Conservation (phyloP, 805 yeast species). For the Myxozyma neotropica region DNA sequence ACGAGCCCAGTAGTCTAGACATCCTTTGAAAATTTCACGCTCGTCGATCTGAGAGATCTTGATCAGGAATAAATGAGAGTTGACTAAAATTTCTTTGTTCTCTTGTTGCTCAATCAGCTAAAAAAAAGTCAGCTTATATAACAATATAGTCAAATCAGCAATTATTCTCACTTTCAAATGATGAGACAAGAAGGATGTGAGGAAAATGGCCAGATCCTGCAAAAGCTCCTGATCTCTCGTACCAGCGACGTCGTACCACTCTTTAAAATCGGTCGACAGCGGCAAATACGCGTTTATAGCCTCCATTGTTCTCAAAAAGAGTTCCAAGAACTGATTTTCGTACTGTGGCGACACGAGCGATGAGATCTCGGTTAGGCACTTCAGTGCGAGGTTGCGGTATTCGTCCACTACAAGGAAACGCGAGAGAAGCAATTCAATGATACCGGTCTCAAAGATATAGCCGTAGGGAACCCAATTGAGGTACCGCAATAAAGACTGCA, state of each 20-base stretch:
- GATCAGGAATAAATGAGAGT: constrained; percentile 78
- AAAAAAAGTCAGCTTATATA: not conserved
- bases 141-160: constrained; percentile 10
- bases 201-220: constrained; percentile 91
- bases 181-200: constrained; percentile 77
- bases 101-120: constrained; percentile 49
- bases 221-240: constrained; percentile 89
- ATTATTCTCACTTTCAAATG: constrained; percentile 56
- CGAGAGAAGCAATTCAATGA: constrained; percentile 68
- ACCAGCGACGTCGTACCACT: constrained; percentile 71
- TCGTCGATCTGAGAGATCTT: constrained; percentile 89
- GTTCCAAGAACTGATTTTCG: constrained; percentile 60
- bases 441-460: constrained; percentile 84
- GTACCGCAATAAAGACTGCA: constrained; percentile 79
- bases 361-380: constrained; percentile 91
- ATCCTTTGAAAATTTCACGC: constrained; percentile 92
- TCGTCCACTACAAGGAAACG: constrained; percentile 78
- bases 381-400: constrained; percentile 80
- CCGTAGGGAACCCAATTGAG: constrained; percentile 93
- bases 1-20: constrained; percentile 91
- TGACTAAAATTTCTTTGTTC: constrained; percentile 60
- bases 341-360: constrained; percentile 56
- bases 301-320: constrained; percentile 74
- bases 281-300: constrained; percentile 72
- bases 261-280: constrained; percentile 58